A percentile compares a stretch with the other conserved stretches of the same genome.
These are phyloP conservation scores for Fusarium sp. DNA, from an alignment of 2,329 filamentous ascomycete genomes.

Conservation along the genomic window DNA sequence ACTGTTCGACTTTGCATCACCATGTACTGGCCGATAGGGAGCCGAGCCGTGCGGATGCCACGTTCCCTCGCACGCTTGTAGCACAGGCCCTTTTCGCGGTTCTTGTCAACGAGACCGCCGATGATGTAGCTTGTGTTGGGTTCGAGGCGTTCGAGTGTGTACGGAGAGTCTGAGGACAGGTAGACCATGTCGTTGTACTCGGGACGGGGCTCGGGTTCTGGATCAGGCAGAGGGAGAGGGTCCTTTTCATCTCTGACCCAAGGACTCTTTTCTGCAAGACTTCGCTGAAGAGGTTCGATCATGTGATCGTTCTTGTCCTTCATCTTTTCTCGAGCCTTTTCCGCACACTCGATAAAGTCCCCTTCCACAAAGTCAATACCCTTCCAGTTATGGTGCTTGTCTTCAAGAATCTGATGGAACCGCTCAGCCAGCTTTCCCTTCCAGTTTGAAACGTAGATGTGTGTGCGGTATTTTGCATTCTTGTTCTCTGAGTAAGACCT, in stretches of 20 bases:
- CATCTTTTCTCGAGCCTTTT: conserved; percentile 77
- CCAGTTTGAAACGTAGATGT: conserved; percentile 84
- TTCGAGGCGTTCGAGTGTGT: conserved; percentile 85
- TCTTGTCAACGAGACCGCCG: conserved; percentile 94
- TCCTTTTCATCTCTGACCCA: conserved; percentile 52
- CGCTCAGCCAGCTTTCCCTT: conserved; percentile 79
- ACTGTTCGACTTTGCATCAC: conserved; percentile 89
- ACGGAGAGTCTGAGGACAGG: conserved; percentile 89
- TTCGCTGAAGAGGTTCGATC: conserved; percentile 67
- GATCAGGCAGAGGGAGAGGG: conserved; percentile 52
- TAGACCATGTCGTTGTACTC: conserved; percentile 75
- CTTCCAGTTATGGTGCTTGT: conserved; percentile 83
- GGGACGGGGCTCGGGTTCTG: conserved; percentile 51
- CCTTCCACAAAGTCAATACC: conserved; percentile 78
- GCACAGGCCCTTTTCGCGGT: conserved; percentile 94
- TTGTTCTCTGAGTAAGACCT: conserved; percentile 91
- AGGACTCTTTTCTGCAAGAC: conserved; percentile 47
- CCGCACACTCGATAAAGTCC: conserved; percentile 78
- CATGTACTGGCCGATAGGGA: conserved; percentile 96
- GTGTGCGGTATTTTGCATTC: conserved; percentile 73
- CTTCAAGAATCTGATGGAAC: conserved; percentile 80
- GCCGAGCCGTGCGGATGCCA: conserved; percentile 86
- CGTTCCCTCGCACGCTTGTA: conserved; percentile 81
- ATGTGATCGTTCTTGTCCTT: conserved; percentile 65
- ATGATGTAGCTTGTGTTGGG: conserved; percentile 93